Percentiles rank a stretch among this genome's conserved stretches.
Evolutionary conservation across 2,329 filamentous ascomycete genomes (phyloP).

Genomic region (Claviceps sorghi): DNA sequence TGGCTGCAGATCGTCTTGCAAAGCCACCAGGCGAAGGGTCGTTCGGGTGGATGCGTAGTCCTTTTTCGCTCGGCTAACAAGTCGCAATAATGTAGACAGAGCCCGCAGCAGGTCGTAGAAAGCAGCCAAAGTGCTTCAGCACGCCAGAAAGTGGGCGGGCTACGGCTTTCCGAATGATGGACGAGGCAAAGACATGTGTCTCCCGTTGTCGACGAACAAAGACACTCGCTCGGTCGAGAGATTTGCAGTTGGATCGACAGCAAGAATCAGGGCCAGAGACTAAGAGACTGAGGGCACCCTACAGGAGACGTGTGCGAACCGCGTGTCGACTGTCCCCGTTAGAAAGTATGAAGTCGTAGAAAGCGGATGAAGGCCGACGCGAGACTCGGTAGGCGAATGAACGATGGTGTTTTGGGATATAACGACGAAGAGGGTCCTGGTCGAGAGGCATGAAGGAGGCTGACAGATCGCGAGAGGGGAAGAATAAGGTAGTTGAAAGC

Average conservation of each 20-base stretch:
- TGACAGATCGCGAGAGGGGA: not conserved
- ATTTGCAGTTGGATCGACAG: not conserved
- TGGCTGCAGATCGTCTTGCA: not conserved
- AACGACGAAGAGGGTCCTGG: not conserved
- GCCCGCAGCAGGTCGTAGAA: not conserved
- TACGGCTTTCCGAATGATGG: not conserved
- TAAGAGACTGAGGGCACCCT: not conserved
- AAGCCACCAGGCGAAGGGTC: not conserved
- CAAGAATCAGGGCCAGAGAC: not conserved
- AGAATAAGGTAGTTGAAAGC: not conserved
- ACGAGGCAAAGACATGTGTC: not conserved
- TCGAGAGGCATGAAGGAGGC: slow-evolving; percentile 3
- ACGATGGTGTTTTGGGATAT: slow-evolving; percentile 2
- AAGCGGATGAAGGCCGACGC: slow-evolving; percentile 1
- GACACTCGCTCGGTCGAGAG: not conserved
- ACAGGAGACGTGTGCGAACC: not conserved
- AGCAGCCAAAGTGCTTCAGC: not conserved
- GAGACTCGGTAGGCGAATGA: slow-evolving; percentile 1
- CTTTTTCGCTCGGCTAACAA: not conserved
- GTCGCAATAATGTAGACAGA: not conserved
- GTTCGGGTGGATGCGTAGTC: not conserved
- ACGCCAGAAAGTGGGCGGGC: not conserved
- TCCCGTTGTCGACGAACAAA: not conserved
- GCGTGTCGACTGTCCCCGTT: slow-evolving; percentile 1
- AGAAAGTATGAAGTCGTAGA: slow-evolving; percentile 5